phyloP scores from a whole-genome alignment of 176 grass and related monocot species.

The Triticum urartu region DNA sequence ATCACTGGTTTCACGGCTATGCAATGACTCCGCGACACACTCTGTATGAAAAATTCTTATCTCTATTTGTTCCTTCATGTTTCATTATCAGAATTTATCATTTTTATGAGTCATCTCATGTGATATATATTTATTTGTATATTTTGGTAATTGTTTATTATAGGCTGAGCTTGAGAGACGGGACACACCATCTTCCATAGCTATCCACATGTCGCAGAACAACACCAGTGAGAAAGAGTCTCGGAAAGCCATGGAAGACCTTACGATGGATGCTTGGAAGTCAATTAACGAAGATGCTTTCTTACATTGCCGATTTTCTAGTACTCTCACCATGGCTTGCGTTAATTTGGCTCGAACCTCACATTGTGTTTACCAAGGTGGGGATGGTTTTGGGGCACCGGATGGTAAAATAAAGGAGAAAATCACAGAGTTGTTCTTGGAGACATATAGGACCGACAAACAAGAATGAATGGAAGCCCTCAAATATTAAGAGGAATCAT shows the following conservation, averaged over 20 bases:
- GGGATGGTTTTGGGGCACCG: slow-evolving; percentile 38
- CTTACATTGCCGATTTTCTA: neutral
- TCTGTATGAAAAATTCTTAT: neutral
- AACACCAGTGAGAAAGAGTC: slow-evolving; percentile 17
- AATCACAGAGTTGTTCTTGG: slow-evolving; percentile 32
- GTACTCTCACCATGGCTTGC: neutral
- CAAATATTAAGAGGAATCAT: too few relatives aligned
- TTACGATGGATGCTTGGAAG: slow-evolving; percentile 36
- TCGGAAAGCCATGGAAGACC: slow-evolving; percentile 11
- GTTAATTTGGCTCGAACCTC: slow-evolving; percentile 49
- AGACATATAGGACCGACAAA: neutral
- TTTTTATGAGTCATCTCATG: too few relatives aligned
- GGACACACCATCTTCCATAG: slow-evolving; percentile 46
- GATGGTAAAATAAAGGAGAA: slow-evolving; percentile 29
- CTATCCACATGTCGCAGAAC: slow-evolving; percentile 47
- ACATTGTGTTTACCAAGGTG: slow-evolving; percentile 41
- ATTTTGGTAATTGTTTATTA: neutral
- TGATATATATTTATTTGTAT: too few relatives aligned
- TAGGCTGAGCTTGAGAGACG: slow-evolving; percentile 48
- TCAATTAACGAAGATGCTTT: slow-evolving; percentile 31
- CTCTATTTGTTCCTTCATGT: too few relatives aligned
- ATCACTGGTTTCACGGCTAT: slow-evolving; percentile 37
- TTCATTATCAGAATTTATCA: too few relatives aligned
- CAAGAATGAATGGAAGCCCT: too few relatives aligned
- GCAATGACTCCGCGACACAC: neutral